A percentile compares a stretch with the other conserved stretches of the same genome.
phyloP scores from a whole-genome alignment of 2,329 filamentous ascomycete species.

The Torrubiella hemipterigena region DNA sequence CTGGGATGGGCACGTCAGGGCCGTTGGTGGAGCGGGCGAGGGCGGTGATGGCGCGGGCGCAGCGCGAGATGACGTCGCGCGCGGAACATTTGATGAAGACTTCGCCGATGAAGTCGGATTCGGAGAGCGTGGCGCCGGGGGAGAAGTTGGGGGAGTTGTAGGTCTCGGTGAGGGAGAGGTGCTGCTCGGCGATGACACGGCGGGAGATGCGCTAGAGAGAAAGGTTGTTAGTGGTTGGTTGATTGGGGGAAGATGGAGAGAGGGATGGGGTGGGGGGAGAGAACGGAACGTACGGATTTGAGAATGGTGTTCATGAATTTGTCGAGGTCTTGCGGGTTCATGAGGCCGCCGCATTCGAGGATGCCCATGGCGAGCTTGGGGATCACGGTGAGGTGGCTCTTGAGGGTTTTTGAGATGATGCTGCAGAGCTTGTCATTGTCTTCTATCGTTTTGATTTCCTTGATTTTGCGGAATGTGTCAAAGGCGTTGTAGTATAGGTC shows the following conservation, averaged over 20 bases:
- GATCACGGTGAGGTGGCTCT: conserved; percentile 85
- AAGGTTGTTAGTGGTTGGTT: neutral
- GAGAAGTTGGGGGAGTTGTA: conserved; percentile 88
- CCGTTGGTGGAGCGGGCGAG: conserved; percentile 69
- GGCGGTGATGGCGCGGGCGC: conserved; percentile 62
- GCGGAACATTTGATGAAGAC: conserved; percentile 91
- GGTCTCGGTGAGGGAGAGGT: conserved; percentile 87
- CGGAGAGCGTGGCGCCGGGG: conserved; percentile 59
- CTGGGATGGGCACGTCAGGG: conserved; percentile 57
- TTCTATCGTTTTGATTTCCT: conserved; percentile 71
- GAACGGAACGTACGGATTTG: conserved; percentile 64
- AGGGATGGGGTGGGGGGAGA: too few relatives aligned
- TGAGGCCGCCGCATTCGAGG: conserved; percentile 73
- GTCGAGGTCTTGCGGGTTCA: conserved; percentile 73
- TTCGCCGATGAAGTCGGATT: conserved; percentile 83
- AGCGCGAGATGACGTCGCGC: conserved; percentile 75
- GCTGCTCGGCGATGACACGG: conserved; percentile 93
- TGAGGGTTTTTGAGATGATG: conserved; percentile 65
- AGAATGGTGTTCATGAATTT: conserved; percentile 91
- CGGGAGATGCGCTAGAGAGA: conserved; percentile 74
- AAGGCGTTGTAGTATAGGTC: conserved; percentile 97
- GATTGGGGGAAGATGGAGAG: neutral
- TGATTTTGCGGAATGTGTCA: conserved; percentile 73
- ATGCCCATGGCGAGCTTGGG: conserved; percentile 92
- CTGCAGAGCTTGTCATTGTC: conserved; percentile 86